phyloP scores from a whole-genome alignment of 139 green algal genomes.

The Deuterostichococcus epilithicus region DNA sequence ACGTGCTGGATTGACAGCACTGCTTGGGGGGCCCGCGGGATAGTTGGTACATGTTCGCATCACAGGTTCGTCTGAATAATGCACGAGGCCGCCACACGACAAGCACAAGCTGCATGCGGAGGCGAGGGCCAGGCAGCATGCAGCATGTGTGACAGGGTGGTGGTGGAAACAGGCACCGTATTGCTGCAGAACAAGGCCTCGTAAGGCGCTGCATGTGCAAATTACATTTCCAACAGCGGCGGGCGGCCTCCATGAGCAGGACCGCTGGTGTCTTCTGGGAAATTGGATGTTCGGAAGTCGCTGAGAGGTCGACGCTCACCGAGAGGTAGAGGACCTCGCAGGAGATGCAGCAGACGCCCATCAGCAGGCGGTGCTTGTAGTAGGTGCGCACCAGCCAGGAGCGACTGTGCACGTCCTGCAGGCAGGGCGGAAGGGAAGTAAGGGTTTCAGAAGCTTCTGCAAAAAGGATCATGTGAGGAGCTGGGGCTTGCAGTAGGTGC shows the following conservation, averaged over 20 bases:
- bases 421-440: no score
- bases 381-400: constrained; percentile 83
- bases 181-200: no score
- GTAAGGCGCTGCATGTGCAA: background rate
- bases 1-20: no score
- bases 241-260: background rate
- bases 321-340: constrained; percentile 74
- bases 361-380: constrained; percentile 90
- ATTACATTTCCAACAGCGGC: background rate
- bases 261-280: constrained; percentile 14
- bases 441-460: no score
- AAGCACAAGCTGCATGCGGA: no score
- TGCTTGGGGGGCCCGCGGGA: no score
- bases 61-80: no score
- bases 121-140: no score
- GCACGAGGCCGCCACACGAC: no score
- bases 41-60: background rate
- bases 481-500: constrained; percentile 83
- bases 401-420: constrained; percentile 62
- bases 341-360: constrained; percentile 92
- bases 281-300: constrained; percentile 22
- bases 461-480: no score
- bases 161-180: no score
- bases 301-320: constrained; percentile 9
- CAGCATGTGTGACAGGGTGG: no score